These are phyloP conservation scores for Prunella vulgaris DNA, from an alignment of 257 asterid genomes.

Conservation along the genomic window DNA sequence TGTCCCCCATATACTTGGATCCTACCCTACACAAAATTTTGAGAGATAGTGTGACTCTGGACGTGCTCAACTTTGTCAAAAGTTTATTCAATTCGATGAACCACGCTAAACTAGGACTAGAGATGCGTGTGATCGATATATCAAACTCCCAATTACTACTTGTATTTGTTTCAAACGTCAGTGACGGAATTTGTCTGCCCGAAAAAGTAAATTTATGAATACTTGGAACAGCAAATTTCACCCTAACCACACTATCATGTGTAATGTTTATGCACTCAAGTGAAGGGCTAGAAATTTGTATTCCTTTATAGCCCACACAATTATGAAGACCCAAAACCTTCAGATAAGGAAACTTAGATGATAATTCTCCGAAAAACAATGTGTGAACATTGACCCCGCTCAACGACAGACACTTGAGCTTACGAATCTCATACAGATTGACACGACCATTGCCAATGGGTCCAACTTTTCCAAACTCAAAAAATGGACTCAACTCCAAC, in stretches of 20 bases:
- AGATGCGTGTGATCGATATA: background rate
- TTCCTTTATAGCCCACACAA: background rate
- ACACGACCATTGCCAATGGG: background rate
- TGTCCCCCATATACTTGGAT: background rate
- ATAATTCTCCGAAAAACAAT: background rate
- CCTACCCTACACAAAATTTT: background rate
- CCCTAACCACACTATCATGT: background rate
- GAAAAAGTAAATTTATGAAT: background rate
- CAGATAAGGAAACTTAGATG: slow-evolving; percentile 8
- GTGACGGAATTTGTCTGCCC: background rate
- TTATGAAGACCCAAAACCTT: background rate
- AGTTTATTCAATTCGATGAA: slow-evolving; percentile 2
- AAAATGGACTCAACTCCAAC: background rate
- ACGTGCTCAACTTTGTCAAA: background rate
- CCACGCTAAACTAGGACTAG: background rate
- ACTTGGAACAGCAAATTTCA: slow-evolving; percentile 12
- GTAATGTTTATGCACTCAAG: slow-evolving; percentile 5
- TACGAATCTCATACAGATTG: background rate
- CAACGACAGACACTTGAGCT: background rate
- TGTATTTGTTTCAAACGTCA: background rate
- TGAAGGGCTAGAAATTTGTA: slow-evolving; percentile 8
- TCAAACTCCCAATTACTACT: slow-evolving; percentile 1
- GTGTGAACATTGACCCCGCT: background rate
- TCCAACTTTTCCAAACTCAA: background rate
- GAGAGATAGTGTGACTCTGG: background rate